Conservation (phyloP, 345 rosid species). For the Cardiospermum halicacabum region DNA sequence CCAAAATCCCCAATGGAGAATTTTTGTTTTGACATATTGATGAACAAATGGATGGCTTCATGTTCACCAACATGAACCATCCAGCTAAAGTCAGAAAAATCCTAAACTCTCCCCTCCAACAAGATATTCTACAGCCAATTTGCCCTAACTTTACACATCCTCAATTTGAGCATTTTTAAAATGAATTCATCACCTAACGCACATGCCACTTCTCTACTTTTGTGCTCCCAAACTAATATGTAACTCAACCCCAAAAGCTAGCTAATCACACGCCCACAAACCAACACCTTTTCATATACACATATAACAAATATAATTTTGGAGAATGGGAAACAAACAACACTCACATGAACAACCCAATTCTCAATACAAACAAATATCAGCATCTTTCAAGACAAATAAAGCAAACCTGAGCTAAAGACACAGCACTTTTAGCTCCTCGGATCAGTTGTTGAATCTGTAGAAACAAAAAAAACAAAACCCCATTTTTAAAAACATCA, state of each 20-base stretch:
- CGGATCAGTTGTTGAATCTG: constrained; percentile 79
- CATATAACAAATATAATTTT: constrained; percentile 1
- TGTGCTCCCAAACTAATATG: background rate
- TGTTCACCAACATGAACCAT: constrained; percentile 1
- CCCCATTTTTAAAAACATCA: constrained; percentile 15
- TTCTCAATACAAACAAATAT: constrained; percentile 5
- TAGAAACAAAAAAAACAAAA: constrained; percentile 28
- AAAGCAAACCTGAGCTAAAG: constrained; percentile 83
- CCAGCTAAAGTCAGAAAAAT: background rate
- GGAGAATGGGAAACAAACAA: constrained; percentile 22
- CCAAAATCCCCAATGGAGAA: background rate
- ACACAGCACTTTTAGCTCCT: constrained; percentile 58
- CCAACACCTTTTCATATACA: constrained; percentile 5
- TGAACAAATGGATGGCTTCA: background rate
- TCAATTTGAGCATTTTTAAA: background rate
- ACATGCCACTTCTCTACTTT: background rate
- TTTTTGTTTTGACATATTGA: background rate
- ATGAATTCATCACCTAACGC: background rate
- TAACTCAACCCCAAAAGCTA: constrained; percentile 8
- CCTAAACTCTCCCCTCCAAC: background rate
- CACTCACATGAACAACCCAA: constrained; percentile 8
- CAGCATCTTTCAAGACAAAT: constrained; percentile 12
- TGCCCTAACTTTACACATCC: background rate
- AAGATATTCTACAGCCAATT: background rate
- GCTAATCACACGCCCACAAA: constrained; percentile 8